A percentile compares a stretch with the other conserved stretches of the same genome.
phyloP scores from a whole-genome alignment of 2,329 filamentous ascomycete species.

The Talaromyces pinophilus region DNA sequence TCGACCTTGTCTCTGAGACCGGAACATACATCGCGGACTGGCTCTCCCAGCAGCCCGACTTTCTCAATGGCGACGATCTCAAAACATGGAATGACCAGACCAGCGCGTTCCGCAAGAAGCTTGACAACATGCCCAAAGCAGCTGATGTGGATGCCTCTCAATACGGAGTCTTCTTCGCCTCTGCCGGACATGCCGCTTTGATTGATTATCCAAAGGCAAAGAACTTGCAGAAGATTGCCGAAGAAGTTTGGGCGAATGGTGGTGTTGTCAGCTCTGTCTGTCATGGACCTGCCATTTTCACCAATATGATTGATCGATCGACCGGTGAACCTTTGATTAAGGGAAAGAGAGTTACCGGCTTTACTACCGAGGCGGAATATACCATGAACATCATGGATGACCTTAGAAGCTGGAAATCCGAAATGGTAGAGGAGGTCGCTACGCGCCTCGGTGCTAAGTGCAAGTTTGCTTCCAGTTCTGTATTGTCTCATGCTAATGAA shows the following conservation, averaged over 20 bases:
- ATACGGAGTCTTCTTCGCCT: constrained; percentile 45
- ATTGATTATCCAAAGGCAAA: constrained; percentile 45
- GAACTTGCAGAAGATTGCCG: constrained; percentile 30
- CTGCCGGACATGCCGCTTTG: constrained; percentile 44
- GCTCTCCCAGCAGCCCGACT: constrained; percentile 41
- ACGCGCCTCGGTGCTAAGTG: constrained; percentile 35
- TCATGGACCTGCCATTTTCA: constrained; percentile 44
- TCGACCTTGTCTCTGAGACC: constrained; percentile 45
- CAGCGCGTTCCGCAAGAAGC: constrained; percentile 37
- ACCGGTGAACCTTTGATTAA: constrained; percentile 38
- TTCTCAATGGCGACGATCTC: constrained; percentile 35
- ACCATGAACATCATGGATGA: constrained; percentile 39
- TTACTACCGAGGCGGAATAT: constrained; percentile 41
- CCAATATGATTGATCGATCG: constrained; percentile 34
- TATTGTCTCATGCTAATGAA: not conserved
- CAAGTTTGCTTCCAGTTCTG: constrained; percentile 19
- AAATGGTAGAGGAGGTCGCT: constrained; percentile 36
- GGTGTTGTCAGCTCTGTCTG: constrained; percentile 42
- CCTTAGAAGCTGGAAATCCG: constrained; percentile 36
- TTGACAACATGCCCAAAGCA: constrained; percentile 36
- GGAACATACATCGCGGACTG: constrained; percentile 39
- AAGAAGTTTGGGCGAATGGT: constrained; percentile 33
- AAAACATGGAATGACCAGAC: constrained; percentile 36
- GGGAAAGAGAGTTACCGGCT: constrained; percentile 42
- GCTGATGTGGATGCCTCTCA: constrained; percentile 30